These are phyloP conservation scores for Talaromyces atroroseus DNA, from an alignment of 2,329 filamentous ascomycete species.

Conservation along the genomic window DNA sequence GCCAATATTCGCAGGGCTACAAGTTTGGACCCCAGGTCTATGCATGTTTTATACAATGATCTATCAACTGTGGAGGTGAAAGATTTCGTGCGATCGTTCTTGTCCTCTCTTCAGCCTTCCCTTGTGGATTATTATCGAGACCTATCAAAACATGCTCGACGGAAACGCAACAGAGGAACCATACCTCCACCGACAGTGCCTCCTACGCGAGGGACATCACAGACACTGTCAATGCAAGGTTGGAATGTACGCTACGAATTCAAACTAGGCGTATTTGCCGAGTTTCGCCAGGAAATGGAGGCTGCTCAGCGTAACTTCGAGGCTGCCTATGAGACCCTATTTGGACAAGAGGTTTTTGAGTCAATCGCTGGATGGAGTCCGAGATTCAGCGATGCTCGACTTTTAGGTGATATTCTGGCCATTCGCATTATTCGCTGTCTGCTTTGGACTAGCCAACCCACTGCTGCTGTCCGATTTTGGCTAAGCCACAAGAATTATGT, in stretches of 20 bases:
- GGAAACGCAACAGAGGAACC: conserved; percentile 75
- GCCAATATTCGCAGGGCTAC: conserved; percentile 73
- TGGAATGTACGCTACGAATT: conserved; percentile 96
- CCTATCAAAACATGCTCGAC: conserved; percentile 81
- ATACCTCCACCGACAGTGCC: conserved; percentile 77
- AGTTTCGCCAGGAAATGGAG: conserved; percentile 91
- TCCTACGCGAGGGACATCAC: conserved; percentile 76
- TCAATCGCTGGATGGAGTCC: conserved; percentile 84
- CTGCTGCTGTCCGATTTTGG: conserved; percentile 75
- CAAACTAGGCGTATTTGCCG: conserved; percentile 83
- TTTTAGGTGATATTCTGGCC: conserved; percentile 74
- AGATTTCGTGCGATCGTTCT: conserved; percentile 66
- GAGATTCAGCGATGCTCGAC: conserved; percentile 87
- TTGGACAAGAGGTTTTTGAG: conserved; percentile 79
- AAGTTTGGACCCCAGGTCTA: conserved; percentile 72
- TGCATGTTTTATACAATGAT: conserved; percentile 77
- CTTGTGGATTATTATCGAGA: conserved; percentile 90
- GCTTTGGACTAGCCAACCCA: conserved; percentile 73
- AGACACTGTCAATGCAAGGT: conserved; percentile 74
- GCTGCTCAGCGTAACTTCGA: conserved; percentile 79
- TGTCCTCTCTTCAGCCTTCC: conserved; percentile 66
- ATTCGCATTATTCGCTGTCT: conserved; percentile 78
- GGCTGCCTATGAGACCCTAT: conserved; percentile 75
- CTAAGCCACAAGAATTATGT: conserved; percentile 68
- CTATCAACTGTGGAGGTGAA: conserved; percentile 66